phyloP scores from a whole-genome alignment of 2,329 filamentous ascomycete species.

The Colletotrichum viniferum region DNA sequence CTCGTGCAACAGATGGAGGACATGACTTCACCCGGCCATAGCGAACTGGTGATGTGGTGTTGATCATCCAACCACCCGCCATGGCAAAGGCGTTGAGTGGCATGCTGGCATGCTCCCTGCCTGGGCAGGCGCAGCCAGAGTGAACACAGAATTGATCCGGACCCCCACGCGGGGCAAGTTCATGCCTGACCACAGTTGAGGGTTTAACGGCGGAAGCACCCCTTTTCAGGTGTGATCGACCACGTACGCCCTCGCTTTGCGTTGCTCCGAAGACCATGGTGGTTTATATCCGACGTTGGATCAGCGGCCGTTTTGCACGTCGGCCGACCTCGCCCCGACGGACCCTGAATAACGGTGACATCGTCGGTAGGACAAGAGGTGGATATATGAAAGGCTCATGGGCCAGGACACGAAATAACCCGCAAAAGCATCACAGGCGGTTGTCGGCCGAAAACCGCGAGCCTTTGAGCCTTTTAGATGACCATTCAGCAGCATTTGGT shows the following conservation, averaged over 20 bases:
- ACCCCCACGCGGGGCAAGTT: slow-evolving; percentile 21
- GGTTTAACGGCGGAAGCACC: slow-evolving; percentile 11
- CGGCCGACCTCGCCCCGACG: slow-evolving; percentile 7
- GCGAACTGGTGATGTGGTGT: neutral
- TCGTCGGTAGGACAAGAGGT: neutral
- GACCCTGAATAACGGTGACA: neutral
- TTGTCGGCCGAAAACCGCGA: slow-evolving; percentile 9
- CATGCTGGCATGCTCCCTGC: slow-evolving; percentile 14
- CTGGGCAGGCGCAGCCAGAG: neutral
- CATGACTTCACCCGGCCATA: slow-evolving; percentile 10
- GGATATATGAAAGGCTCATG: neutral
- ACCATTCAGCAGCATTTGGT: slow-evolving; percentile 10
- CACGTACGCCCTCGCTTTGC: neutral
- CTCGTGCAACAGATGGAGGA: neutral
- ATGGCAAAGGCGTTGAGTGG: slow-evolving; percentile 4
- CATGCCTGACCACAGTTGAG: slow-evolving; percentile 7
- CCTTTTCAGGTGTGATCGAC: slow-evolving; percentile 19
- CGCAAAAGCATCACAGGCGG: neutral
- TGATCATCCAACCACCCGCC: slow-evolving; percentile 3
- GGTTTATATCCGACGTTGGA: slow-evolving; percentile 11
- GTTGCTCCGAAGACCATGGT: neutral
- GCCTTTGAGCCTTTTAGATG: neutral
- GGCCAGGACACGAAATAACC: neutral
- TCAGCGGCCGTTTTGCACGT: neutral
- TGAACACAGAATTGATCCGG: neutral